These are phyloP conservation scores for Phytomonas sp. DNA, from an alignment of 208 protist genomes.

Conservation along the genomic window DNA sequence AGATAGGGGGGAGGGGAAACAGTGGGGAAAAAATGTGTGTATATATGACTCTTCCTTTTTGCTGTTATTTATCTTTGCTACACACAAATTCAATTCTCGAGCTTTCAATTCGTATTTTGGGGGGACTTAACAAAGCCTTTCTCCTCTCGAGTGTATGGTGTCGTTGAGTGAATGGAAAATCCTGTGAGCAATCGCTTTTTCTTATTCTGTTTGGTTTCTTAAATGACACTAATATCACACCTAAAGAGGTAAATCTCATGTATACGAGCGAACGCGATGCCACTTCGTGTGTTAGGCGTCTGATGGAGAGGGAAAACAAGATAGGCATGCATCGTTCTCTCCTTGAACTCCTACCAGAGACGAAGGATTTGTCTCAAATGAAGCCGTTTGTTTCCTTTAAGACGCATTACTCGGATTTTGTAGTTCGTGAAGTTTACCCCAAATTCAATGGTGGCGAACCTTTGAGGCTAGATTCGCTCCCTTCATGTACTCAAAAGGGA, in stretches of 20 bases:
- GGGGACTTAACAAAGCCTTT: background rate
- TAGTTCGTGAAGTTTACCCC: slow-evolving; percentile 71
- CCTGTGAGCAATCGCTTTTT: background rate
- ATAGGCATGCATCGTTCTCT: slow-evolving; percentile 56
- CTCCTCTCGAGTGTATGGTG: background rate
- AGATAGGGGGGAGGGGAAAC: background rate
- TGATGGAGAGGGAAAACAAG: slow-evolving; percentile 31
- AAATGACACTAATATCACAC: background rate
- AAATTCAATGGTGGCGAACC: slow-evolving; percentile 52
- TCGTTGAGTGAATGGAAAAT: background rate
- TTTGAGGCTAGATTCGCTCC: slow-evolving; percentile 39
- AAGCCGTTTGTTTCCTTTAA: slow-evolving; percentile 60
- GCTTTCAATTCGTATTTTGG: background rate
- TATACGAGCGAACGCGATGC: background rate
- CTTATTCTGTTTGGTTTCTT: background rate
- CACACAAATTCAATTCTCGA: background rate
- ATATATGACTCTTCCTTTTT: background rate
- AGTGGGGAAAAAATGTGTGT: background rate
- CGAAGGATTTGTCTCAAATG: background rate
- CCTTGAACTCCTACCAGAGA: slow-evolving; percentile 21
- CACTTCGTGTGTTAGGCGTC: background rate
- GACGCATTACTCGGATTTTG: slow-evolving; percentile 82
- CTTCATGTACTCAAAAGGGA: background rate
- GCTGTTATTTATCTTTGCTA: background rate
- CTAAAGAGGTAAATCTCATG: background rate